Base-by-base conservation (phyloP, 768 basidiomycete genomes). In the Inosperma sp. region DNA sequence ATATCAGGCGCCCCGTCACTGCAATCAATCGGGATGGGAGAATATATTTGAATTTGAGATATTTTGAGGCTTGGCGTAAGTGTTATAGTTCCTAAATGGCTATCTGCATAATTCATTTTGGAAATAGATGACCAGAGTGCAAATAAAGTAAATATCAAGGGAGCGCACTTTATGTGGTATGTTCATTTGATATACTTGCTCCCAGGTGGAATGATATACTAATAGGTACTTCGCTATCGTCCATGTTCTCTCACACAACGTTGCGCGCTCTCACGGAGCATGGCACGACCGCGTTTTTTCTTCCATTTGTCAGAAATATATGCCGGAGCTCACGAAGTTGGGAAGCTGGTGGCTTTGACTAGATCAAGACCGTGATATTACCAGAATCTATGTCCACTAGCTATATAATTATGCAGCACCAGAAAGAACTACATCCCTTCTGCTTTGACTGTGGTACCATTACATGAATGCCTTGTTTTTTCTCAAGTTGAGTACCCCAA, bases 261-360 rank as follows among this genome's bases (percentile, higher is more conserved):
- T 96, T 2, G 85, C 93, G 13, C 76, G 82, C 34, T 79, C 82
- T 0, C 94, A 96, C 60, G 93, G 95, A 64, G 84, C 89, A 1
- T 86, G 93, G 62, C 93, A 95, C 56, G 91, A 93, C 56, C 96
- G 96, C 66, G 96, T 90, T 66, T 93, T 95, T 60, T 91, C 91
- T 25, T 83, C 88, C 5, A 87, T 97, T 16, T 89, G 88, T 56
- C 89, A 96, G 68, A 77, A 75, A 27, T 76, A 78, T 60, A 62
- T 84, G 22, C 55, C 72, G 45, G 60, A 66, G n/a, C 66, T 84
- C 17, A 68, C 66, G 19, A 62, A 51, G 27, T 64, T 74, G n/a
- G n/a, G n/a, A n/a, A n/a, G n/a, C n/a, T n/a, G n/a, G n/a, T n/a
- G n/a, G n/a, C n/a, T n/a, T n/a, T n/a, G n/a, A n/a, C n/a, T n/a